phyloP scores from a whole-genome alignment of 305 asterid genomes.

The Caryopteris hybrid region DNA sequence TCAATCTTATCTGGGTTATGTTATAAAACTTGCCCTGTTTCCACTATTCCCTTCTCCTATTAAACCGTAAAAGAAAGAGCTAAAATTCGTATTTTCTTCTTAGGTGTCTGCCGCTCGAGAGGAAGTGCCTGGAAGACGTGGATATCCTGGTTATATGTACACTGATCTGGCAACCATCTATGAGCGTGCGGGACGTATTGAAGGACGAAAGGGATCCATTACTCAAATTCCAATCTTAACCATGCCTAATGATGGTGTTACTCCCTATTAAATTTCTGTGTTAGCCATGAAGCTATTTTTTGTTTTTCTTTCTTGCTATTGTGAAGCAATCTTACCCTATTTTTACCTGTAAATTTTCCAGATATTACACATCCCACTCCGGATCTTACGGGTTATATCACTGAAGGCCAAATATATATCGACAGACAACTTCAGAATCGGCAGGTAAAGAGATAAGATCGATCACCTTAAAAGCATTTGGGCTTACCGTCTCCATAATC shows the following conservation, averaged over 20 bases:
- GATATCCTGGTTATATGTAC: slow-evolving; percentile 85
- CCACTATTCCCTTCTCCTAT: neutral
- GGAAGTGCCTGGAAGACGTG: slow-evolving; percentile 98
- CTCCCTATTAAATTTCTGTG: neutral
- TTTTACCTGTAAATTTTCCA: slow-evolving; percentile 24
- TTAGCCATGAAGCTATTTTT: neutral
- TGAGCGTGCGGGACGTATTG: slow-evolving; percentile 94
- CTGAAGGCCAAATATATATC: slow-evolving; percentile 81
- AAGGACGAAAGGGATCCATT: slow-evolving; percentile 86
- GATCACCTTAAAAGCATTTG: neutral
- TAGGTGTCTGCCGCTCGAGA: slow-evolving; percentile 97
- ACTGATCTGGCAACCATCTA: slow-evolving; percentile 91
- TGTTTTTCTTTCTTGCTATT: neutral
- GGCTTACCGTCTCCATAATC: neutral
- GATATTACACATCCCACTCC: slow-evolving; percentile 92
- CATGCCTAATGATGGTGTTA: slow-evolving; percentile 85
- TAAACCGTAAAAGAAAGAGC: neutral
- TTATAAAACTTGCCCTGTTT: neutral
- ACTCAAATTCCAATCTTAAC: slow-evolving; percentile 74
- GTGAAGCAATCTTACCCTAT: neutral
- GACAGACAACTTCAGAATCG: slow-evolving; percentile 79
- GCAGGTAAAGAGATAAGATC: slow-evolving; percentile 41
- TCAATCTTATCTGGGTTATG: neutral
- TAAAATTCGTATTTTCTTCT: slow-evolving; percentile 2
- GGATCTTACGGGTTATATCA: slow-evolving; percentile 84